Percentiles rank a stretch among this genome's conserved stretches.
These are phyloP conservation scores for Xylariomycetidae sp. DNA, from an alignment of 2,329 filamentous ascomycete species.

Conservation along the genomic window DNA sequence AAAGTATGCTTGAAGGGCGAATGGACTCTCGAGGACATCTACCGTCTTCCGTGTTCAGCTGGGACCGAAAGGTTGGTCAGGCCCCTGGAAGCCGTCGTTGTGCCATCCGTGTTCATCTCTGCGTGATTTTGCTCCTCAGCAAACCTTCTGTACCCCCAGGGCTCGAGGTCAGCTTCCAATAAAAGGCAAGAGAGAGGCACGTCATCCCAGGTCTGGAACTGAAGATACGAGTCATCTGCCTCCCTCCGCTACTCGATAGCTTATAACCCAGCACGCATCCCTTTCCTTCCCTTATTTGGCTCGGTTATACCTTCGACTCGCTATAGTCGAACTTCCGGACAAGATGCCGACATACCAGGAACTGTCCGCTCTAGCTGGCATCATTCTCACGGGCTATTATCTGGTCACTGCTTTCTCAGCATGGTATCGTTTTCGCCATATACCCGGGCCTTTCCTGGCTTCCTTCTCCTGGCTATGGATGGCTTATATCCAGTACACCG, in stretches of 20 bases:
- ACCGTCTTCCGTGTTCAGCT: too few relatives aligned
- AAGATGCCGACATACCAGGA: not conserved
- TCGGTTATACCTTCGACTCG: too few relatives aligned
- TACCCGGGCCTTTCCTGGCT: slow-evolving; percentile 17
- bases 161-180: too few relatives aligned
- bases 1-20: too few relatives aligned
- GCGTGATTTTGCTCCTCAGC: too few relatives aligned
- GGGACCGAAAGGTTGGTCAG: too few relatives aligned
- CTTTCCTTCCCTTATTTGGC: not conserved
- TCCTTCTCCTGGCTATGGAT: slow-evolving; percentile 30
- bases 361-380: not conserved
- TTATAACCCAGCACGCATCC: not conserved
- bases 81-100: too few relatives aligned
- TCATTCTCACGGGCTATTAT: slow-evolving; percentile 8
- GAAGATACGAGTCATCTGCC: not conserved
- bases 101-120: too few relatives aligned
- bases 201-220: not conserved
- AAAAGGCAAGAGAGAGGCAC: not conserved
- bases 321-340: too few relatives aligned
- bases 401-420: slow-evolving; percentile 13
- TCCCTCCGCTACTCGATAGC: not conserved
- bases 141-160: too few relatives aligned
- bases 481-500: slow-evolving; percentile 13
- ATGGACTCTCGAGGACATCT: too few relatives aligned
- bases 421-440: slow-evolving; percentile 16